Percentiles rank a stretch among this genome's conserved stretches.
Conservation (phyloP, 2,329 filamentous ascomycete species). For the Lithohypha guttulata region DNA sequence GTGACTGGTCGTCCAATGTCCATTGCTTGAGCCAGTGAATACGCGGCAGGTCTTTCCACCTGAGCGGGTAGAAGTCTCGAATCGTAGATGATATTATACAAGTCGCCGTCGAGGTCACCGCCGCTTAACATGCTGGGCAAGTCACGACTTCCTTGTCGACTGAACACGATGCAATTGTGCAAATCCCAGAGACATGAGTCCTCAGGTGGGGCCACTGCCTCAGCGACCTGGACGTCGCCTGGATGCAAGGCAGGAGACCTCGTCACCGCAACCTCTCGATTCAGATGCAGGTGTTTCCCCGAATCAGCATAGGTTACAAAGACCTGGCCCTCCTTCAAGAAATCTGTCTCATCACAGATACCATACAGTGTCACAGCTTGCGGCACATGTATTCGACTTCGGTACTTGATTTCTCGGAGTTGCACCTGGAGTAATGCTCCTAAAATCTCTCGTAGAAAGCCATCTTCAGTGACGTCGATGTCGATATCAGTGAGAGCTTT, state of each 20-base stretch:
- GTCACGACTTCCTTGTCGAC: slow-evolving; percentile 57
- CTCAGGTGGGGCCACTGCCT: slow-evolving; percentile 47
- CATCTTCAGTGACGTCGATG: slow-evolving; percentile 56
- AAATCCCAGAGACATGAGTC: slow-evolving; percentile 52
- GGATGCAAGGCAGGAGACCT: slow-evolving; percentile 73
- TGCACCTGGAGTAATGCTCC: slow-evolving; percentile 61
- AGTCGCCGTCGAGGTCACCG: slow-evolving; percentile 74
- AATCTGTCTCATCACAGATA: slow-evolving; percentile 70
- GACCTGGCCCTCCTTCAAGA: slow-evolving; percentile 55
- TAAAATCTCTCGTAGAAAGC: slow-evolving; percentile 58
- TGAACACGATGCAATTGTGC: slow-evolving; percentile 70
- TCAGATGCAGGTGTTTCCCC: slow-evolving; percentile 19
- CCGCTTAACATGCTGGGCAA: slow-evolving; percentile 69
- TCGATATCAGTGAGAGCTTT: slow-evolving; percentile 46
- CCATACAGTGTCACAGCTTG: slow-evolving; percentile 69
- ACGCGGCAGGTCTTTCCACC: slow-evolving; percentile 51
- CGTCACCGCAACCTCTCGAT: slow-evolving; percentile 52
- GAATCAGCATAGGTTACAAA: slow-evolving; percentile 45
- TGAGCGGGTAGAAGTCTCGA: slow-evolving; percentile 34
- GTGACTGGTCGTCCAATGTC: slow-evolving; percentile 52
- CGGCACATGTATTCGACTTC: slow-evolving; percentile 60
- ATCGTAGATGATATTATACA: slow-evolving; percentile 73
- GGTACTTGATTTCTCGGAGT: slow-evolving; percentile 66
- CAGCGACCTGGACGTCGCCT: slow-evolving; percentile 62
- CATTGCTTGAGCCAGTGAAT: slow-evolving; percentile 47